These are phyloP conservation scores for Phytopythium delawarense DNA, from an alignment of 352 stramenopile species.

Conservation along the genomic window DNA sequence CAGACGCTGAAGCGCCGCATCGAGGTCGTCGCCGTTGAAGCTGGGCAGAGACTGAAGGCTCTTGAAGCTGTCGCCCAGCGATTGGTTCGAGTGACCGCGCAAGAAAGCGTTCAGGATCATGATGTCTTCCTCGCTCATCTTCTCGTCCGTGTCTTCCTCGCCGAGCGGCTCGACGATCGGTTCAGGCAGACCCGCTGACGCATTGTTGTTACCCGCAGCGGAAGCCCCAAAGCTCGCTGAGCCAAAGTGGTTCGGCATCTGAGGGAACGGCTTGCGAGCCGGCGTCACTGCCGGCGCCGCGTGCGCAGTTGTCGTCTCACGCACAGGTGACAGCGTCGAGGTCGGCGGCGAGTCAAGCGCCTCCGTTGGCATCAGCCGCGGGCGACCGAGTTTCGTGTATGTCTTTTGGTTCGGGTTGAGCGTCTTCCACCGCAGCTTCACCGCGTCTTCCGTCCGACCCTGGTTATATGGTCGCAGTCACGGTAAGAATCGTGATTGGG, in stretches of 20 bases:
- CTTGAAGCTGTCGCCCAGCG: slow-evolving; percentile 31
- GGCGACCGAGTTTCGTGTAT: slow-evolving; percentile 69
- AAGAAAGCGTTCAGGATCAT: slow-evolving; percentile 62
- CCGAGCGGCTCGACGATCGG: slow-evolving; percentile 35
- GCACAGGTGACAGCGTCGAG: slow-evolving; percentile 22
- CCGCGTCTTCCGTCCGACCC: slow-evolving; percentile 73
- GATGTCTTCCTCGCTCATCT: slow-evolving; percentile 54
- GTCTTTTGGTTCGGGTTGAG: slow-evolving; percentile 78
- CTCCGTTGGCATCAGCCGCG: slow-evolving; percentile 49
- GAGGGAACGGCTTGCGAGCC: background rate
- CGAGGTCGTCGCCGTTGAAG: slow-evolving; percentile 24
- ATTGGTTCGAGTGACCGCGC: slow-evolving; percentile 44
- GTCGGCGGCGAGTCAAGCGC: slow-evolving; percentile 27
- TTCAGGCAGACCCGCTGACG: slow-evolving; percentile 20
- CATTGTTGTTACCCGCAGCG: slow-evolving; percentile 3
- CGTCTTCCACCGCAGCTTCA: slow-evolving; percentile 81
- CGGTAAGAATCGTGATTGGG: background rate
- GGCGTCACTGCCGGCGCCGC: background rate
- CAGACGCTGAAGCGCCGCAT: slow-evolving; percentile 30
- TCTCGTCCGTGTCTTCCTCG: slow-evolving; percentile 34
- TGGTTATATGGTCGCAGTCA: slow-evolving; percentile 6
- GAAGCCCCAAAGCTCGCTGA: background rate
- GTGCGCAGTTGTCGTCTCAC: background rate
- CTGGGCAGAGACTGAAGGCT: slow-evolving; percentile 34
- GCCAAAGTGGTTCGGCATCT: background rate